Conservation (phyloP, 1,139 yeast species). For the Yamadazyma conglobata region DNA sequence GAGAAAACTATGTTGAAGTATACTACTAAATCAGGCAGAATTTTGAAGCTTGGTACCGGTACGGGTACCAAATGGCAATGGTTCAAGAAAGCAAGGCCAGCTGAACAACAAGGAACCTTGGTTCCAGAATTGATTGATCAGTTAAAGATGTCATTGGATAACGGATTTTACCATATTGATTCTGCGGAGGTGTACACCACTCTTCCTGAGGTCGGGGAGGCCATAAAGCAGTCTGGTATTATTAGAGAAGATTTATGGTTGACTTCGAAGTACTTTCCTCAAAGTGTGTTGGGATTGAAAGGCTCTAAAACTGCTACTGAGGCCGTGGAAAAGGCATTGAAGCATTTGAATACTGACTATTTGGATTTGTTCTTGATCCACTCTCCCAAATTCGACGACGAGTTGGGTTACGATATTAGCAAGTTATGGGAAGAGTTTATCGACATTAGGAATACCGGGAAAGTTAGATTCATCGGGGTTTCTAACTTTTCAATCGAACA, state of each 20-base stretch:
- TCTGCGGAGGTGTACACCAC: conserved; percentile 65
- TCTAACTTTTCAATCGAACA: conserved; percentile 33
- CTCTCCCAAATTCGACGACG: conserved; percentile 56
- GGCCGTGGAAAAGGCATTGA: conserved; percentile 39
- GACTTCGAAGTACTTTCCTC: conserved; percentile 52
- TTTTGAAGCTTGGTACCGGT: conserved; percentile 47
- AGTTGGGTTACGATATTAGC: conserved; percentile 26
- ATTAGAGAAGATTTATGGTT: conserved; percentile 50
- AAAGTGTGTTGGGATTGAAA: conserved; percentile 22
- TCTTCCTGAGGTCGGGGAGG: conserved; percentile 60
- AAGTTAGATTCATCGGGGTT: conserved; percentile 40
- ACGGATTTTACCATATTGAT: conserved; percentile 57
- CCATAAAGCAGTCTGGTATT: conserved; percentile 45
- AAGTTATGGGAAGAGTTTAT: conserved; percentile 38
- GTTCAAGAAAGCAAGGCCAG: conserved; percentile 28
- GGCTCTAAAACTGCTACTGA: conserved; percentile 8
- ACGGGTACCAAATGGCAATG: conserved; percentile 66
- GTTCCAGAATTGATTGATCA: conserved; percentile 41
- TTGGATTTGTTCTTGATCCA: conserved; percentile 72
- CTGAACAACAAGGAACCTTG: conserved; percentile 13
- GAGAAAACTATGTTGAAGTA: conserved; percentile 1
- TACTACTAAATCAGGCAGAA: conserved; percentile 38
- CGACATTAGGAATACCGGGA: conserved; percentile 35
- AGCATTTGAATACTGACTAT: conserved; percentile 53
- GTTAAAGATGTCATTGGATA: conserved; percentile 41